Evolutionary conservation across 169 alveolate species (phyloP), one percentile per base, ranked within the genome.

Genomic region (Neospora caninum): DNA sequence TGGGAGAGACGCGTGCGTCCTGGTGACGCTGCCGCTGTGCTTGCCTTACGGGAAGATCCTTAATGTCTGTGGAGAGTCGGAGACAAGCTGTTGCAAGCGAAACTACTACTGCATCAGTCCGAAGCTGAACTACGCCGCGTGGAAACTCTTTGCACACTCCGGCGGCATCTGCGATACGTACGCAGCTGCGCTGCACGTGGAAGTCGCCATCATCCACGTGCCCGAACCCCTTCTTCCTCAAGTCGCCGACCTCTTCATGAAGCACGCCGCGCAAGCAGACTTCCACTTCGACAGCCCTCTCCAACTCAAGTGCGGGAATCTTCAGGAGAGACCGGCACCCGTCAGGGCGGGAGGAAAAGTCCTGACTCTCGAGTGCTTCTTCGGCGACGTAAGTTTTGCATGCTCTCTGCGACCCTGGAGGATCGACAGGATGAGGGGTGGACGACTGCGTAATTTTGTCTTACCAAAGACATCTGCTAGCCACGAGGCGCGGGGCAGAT

Each of bases 21-120:
- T 78, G 22, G 86, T 78, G 29, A 78, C 86, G 27, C 31, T 78
- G 45, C 86, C 86, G 39, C 42, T 78, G 45, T 36, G 86, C n/a
- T 38, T 78, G 45, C 86, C 86, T n/a, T 78, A 78, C 45, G 86
- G 86, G 49, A 78, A 78, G 86, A 78, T 78, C 45, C 49, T 78
- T 4, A 78, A 78, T n/a, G 49, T 78, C 39, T 36, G 45, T n/a
- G 86, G 86, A n/a, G 86, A 78, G 45, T 36, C 86, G 43, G 86
- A 78, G 20, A 78, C 86, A 25, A 38, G 86, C 39, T n/a, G 86
- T 29, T 78, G 39, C 39, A 78, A 78, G 86, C 39, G 86, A 13
- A 78, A 78, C 45, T 78, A 78, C 86, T 78, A 78, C 45, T 78
- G 86, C 49, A 36, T 78, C 86, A 38, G 45, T n/a, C 86, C 86